Conservation (phyloP, 768 basidiomycete species). For the Leccinum subgranulosum region DNA sequence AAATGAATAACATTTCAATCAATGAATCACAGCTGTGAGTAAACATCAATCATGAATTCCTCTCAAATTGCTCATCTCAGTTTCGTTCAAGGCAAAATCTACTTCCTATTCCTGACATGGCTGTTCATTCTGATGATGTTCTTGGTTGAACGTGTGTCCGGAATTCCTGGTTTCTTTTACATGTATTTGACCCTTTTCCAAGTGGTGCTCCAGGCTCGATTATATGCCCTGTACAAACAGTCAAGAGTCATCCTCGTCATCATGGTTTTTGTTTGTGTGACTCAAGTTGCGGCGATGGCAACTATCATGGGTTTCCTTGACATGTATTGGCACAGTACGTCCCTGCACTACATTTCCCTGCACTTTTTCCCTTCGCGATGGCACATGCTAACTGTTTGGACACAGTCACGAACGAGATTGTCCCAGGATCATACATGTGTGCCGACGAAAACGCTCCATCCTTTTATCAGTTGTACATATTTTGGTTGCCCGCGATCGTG, state of each 20-base stretch:
- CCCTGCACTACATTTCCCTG: no score
- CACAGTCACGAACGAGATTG: background rate
- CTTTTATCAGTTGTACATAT: constrained; percentile 1
- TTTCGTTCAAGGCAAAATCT: background rate
- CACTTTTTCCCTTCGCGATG: no score
- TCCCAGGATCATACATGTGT: constrained; percentile 4
- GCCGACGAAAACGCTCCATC: background rate
- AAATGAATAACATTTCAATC: background rate
- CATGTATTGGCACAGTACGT: background rate
- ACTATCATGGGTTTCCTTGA: background rate
- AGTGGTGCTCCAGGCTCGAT: background rate
- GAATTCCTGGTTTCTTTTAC: background rate
- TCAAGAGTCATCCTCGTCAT: background rate
- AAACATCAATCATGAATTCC: background rate
- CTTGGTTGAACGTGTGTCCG: constrained; percentile 5
- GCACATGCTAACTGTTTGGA: background rate
- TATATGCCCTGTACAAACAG: background rate
- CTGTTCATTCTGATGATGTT: background rate
- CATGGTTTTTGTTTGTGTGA: background rate
- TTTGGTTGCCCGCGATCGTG: constrained; percentile 11
- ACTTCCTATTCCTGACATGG: constrained; percentile 9
- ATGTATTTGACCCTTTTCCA: background rate
- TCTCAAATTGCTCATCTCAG: background rate
- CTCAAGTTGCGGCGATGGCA: background rate
- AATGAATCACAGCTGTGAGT: constrained; percentile 4